phyloP scores from a whole-genome alignment of 768 basidiomycete species.

The Phaeotremella skinneri region DNA sequence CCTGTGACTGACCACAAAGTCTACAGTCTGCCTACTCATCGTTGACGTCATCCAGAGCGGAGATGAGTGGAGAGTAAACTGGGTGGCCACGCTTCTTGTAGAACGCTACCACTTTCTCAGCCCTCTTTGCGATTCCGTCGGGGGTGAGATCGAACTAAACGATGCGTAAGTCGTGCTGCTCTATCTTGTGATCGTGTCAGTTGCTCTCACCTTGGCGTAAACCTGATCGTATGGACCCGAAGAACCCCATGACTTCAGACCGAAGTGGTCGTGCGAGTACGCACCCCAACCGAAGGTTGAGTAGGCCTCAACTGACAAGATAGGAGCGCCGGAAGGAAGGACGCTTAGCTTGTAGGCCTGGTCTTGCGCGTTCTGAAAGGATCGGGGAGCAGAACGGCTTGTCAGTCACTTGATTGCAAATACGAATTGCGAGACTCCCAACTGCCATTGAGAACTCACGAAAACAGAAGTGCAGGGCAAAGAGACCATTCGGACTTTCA shows the following conservation, averaged over 20 bases:
- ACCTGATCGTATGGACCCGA: slow-evolving; percentile 87
- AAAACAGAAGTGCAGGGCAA: slow-evolving; percentile 85
- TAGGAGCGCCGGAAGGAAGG: slow-evolving; percentile 81
- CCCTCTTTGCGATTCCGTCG: slow-evolving; percentile 64
- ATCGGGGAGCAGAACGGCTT: too few relatives aligned
- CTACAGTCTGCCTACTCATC: slow-evolving; percentile 25
- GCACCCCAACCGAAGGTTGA: slow-evolving; percentile 78
- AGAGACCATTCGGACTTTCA: slow-evolving; percentile 79
- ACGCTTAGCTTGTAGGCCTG: slow-evolving; percentile 77
- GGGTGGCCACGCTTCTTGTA: slow-evolving; percentile 64
- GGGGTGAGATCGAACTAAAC: slow-evolving; percentile 46
- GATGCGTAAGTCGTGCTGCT: background rate
- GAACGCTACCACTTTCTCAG: slow-evolving; percentile 81
- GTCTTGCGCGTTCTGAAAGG: slow-evolving; percentile 64
- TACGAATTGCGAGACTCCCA: too few relatives aligned
- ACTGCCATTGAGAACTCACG: slow-evolving; percentile 32
- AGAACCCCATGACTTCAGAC: slow-evolving; percentile 70
- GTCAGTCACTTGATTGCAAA: too few relatives aligned
- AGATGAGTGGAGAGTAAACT: slow-evolving; percentile 51
- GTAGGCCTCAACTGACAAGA: slow-evolving; percentile 84
- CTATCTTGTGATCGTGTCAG: slow-evolving; percentile 60
- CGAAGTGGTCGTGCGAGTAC: slow-evolving; percentile 75
- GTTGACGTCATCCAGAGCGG: slow-evolving; percentile 49
- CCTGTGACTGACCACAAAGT: background rate
- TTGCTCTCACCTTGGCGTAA: slow-evolving; percentile 64